phyloP scores from a whole-genome alignment of 1,139 yeast species.

The Trichomonascaceae sp. region DNA sequence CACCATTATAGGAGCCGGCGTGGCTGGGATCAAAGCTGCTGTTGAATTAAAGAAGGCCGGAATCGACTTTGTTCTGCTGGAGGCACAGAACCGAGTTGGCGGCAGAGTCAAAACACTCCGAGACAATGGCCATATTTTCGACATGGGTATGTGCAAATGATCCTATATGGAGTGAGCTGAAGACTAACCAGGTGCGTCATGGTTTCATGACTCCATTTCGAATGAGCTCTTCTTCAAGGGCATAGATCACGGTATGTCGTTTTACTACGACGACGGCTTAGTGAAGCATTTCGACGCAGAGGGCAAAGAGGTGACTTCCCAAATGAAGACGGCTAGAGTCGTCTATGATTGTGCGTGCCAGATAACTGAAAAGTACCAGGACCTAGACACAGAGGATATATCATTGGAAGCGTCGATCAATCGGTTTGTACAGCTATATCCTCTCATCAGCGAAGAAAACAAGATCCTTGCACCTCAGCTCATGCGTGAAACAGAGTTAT shows the following conservation, averaged over 20 bases:
- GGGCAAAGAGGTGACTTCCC: conserved; percentile 22
- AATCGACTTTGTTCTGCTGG: conserved; percentile 36
- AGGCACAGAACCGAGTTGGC: conserved; percentile 47
- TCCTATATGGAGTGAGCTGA: not conserved
- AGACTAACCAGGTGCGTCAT: conserved; percentile 50
- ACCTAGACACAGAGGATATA: conserved; percentile 36
- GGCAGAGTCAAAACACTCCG: conserved; percentile 30
- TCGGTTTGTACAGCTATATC: conserved; percentile 33
- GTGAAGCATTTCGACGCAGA: conserved; percentile 18
- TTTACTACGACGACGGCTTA: conserved; percentile 39
- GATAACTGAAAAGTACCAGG: conserved; percentile 42
- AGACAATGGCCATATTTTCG: conserved; percentile 14
- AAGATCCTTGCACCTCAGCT: conserved; percentile 36
- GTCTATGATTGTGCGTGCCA: conserved; percentile 44
- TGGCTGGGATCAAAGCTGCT: conserved; percentile 72
- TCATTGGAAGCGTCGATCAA: conserved; percentile 37
- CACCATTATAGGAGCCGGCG: conserved; percentile 68
- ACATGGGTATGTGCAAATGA: no score
- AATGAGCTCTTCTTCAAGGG: conserved; percentile 40
- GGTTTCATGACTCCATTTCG: conserved; percentile 75
- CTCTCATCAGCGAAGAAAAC: conserved; percentile 40
- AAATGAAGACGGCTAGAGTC: conserved; percentile 31
- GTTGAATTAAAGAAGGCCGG: conserved; percentile 36
- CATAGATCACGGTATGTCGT: conserved; percentile 20
- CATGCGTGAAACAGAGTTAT: conserved; percentile 47